Percentiles rank a stretch among this genome's conserved stretches.
Conservation (phyloP, 225 moss, liverwort and hornwort species). For the Antitrichia curtipendula region DNA sequence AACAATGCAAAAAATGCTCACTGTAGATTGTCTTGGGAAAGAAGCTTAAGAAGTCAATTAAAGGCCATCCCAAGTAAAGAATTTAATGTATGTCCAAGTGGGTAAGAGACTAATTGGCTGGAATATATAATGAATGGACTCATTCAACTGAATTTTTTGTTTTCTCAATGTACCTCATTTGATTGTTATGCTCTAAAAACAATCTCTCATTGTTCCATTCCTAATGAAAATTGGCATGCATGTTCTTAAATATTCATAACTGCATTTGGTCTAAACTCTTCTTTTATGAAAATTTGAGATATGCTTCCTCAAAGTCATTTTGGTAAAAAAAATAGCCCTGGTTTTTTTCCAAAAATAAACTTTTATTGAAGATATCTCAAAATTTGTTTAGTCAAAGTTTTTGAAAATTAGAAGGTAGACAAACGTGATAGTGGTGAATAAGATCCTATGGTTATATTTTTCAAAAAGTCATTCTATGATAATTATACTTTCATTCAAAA, state of each 20-base stretch:
- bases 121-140: no score
- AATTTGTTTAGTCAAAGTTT: no score
- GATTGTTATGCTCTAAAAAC: no score
- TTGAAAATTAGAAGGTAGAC: background rate
- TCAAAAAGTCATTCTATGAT: no score
- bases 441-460: no score
- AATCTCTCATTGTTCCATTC: background rate
- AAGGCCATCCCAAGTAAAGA: background rate
- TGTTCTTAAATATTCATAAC: background rate
- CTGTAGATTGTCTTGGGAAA: rapidly evolving
- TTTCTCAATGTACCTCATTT: no score
- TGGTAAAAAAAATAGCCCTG: rapidly evolving
- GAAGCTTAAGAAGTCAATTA: no score
- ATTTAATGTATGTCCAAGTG: no score
- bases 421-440: background rate
- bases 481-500: no score
- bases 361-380: background rate
- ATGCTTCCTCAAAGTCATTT: rapidly evolving
- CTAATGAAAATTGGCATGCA: background rate
- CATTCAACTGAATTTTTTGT: no score
- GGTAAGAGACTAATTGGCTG: no score
- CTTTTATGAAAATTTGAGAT: background rate
- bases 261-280: background rate
- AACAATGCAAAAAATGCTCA: background rate
- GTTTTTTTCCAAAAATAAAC: rapidly evolving